Percentiles rank a stretch among this genome's conserved stretches.
Evolutionary conservation across 352 stramenopile genomes (phyloP).

Genomic region (Phytophthora brassicae): DNA sequence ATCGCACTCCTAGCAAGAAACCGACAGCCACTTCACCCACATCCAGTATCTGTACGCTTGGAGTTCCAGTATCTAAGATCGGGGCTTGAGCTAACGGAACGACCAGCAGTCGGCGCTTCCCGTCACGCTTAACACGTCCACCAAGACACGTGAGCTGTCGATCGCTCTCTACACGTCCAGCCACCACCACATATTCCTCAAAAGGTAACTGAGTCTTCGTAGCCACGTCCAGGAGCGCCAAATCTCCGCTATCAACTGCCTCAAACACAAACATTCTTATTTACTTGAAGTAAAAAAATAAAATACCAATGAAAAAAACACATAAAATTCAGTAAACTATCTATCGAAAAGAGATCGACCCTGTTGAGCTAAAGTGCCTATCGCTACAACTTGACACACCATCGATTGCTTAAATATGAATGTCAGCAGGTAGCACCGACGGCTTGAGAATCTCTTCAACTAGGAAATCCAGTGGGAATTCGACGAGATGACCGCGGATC

Average conservation of each 20-base stretch:
- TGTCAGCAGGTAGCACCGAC: conserved; percentile 76
- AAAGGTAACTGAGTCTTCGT: conserved; percentile 56
- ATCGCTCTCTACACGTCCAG: conserved; percentile 31
- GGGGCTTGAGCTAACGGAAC: conserved; percentile 38
- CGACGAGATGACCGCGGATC: conserved; percentile 83
- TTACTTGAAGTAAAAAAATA: no score
- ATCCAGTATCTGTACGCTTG: conserved; percentile 53
- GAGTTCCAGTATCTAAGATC: neutral
- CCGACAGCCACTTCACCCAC: conserved; percentile 56
- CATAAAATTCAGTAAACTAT: conserved; percentile 13
- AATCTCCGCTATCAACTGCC: conserved; percentile 9
- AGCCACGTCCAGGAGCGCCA: conserved; percentile 40
- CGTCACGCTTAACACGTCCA: conserved; percentile 50
- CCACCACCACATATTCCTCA: conserved; percentile 59
- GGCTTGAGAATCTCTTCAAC: conserved; percentile 84
- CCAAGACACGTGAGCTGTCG: conserved; percentile 66
- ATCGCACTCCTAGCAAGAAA: conserved; percentile 52
- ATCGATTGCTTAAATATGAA: conserved; percentile 76
- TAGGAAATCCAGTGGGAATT: conserved; percentile 86
- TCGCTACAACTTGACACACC: conserved; percentile 15
- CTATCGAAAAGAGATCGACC: no score
- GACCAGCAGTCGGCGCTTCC: conserved; percentile 46
- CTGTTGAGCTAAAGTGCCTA: neutral
- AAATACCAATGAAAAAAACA: conserved; percentile 17
- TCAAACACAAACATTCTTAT: conserved; percentile 53